Evolutionary conservation across 2,329 filamentous ascomycete species (phyloP).

Genomic region (Colletotrichum paranaense): DNA sequence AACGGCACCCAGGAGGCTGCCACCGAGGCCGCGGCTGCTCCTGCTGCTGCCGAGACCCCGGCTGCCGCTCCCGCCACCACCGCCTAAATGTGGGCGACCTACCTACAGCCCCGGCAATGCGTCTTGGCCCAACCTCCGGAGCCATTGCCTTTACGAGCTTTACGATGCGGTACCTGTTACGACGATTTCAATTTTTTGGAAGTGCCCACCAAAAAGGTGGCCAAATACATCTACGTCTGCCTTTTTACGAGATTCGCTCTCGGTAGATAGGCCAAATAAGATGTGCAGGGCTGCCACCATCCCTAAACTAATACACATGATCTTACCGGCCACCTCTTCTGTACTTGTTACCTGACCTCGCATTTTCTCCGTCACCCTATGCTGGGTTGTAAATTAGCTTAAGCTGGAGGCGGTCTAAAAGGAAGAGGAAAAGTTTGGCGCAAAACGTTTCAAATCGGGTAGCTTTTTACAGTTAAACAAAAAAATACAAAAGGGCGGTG

Average conservation of each 20-base stretch:
- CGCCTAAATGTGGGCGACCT: constrained; percentile 43
- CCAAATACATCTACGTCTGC: constrained; percentile 34
- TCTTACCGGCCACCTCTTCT: constrained; percentile 40
- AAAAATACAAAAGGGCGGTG: constrained; percentile 8
- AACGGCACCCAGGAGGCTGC: constrained; percentile 54
- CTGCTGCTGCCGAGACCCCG: constrained; percentile 39
- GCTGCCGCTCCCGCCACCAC: constrained; percentile 41
- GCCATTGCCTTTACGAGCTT: constrained; percentile 31
- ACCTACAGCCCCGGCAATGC: constrained; percentile 24
- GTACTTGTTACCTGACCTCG: constrained; percentile 46
- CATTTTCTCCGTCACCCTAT: constrained; percentile 46
- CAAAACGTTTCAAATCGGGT: constrained; percentile 46
- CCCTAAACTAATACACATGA: constrained; percentile 39
- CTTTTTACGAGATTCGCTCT: constrained; percentile 33
- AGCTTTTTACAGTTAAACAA: constrained; percentile 39
- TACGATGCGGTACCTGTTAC: constrained; percentile 37
- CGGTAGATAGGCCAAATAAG: constrained; percentile 32
- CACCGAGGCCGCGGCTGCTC: constrained; percentile 37
- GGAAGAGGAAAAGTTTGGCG: constrained; percentile 47
- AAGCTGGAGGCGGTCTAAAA: constrained; percentile 42
- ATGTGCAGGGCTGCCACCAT: constrained; percentile 35
- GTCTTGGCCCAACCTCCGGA: constrained; percentile 8
- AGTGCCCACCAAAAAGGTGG: constrained; percentile 32
- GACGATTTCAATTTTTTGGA: constrained; percentile 38
- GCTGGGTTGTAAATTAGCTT: constrained; percentile 52